Evolutionary conservation across 2,329 filamentous ascomycete genomes (phyloP), one percentile per base, ranked within the genome.

Genomic region (Pseudocercospora vitis): DNA sequence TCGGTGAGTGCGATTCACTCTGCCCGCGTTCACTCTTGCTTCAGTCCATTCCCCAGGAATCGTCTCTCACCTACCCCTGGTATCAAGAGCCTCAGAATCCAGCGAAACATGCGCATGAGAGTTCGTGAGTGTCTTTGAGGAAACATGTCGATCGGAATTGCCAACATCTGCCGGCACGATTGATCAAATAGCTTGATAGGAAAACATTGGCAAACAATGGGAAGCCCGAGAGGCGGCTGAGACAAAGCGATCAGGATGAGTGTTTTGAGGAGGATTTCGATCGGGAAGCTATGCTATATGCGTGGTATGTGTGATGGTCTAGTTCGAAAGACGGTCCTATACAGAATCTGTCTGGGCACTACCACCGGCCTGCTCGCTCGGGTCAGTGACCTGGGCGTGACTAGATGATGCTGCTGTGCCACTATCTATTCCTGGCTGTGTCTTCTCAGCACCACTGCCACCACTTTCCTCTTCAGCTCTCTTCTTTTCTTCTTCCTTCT

Each of bases 401-500:
- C 16, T 19, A 37, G 33, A 7, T 18, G 33, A 14, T 14, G 33
- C 7, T 21, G 33, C 7, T 5, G n/a, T 19, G 21, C 16, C 33
- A 18, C 21, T 11, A 37, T 37, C 16, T 7, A 19, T 37, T 19
- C 16, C 2, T 42, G 37, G 19, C 12, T 23, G 19, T 24, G 19
- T 21, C 8, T 42, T 42, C 9, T 42, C 19, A n/a, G 16, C 37
- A 21, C 12, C 21, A 14, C 7, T n/a, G 3, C 16, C 33, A 42
- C 37, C 19, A 42, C 4, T 26, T 11, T 26, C 35, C 16, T 50
- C 54, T 18, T 49, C 53, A 8, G 50, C 44, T 28, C 42, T 49
- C 52, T 57, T 46, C 31, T 50, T 56, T 48, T 60, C 60, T 45
- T 58, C 52, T 42, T 62, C 53, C 42, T 28, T 53, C 48, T 40